Evolutionary conservation across 176 grass and related monocot species (phyloP).

Genomic region (Hyparrhenia diplandra): DNA sequence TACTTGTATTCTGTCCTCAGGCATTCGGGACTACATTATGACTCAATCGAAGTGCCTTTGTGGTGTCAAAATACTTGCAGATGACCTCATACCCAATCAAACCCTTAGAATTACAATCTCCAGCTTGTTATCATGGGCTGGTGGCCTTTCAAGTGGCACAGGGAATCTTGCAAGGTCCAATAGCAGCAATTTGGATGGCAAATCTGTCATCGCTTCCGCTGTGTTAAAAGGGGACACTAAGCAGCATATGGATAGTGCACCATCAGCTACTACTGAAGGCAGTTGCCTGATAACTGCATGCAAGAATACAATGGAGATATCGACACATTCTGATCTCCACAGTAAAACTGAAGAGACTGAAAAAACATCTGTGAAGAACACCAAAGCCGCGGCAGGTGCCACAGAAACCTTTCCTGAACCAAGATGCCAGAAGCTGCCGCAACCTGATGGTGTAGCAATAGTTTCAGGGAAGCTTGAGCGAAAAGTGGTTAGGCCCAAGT

Average conservation of each 20-base stretch:
- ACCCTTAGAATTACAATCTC: constrained; percentile 25
- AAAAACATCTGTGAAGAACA: not conserved
- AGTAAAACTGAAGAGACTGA: not conserved
- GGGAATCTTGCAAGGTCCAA: not conserved
- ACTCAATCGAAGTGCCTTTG: constrained; percentile 19
- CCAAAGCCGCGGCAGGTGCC: not conserved
- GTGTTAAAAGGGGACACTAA: not conserved
- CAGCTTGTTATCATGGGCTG: constrained; percentile 3
- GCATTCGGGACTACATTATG: constrained; percentile 29
- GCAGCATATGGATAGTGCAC: not conserved
- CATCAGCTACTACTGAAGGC: constrained; percentile 4
- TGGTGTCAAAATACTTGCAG: constrained; percentile 22
- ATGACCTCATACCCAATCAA: constrained; percentile 38
- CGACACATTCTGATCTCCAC: not conserved
- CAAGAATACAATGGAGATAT: not conserved
- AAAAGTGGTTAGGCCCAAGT: not conserved
- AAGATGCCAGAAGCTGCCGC: not conserved
- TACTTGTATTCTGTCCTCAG: constrained; percentile 17
- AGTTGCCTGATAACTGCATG: not conserved
- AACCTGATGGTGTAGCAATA: not conserved
- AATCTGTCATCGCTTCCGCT: not conserved
- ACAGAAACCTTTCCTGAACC: not conserved
- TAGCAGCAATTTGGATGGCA: not conserved
- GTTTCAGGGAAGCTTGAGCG: not conserved
- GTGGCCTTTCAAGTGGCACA: not conserved